Evolutionary conservation across 495 filamentous ascomycete species (phyloP).

Genomic region (Pyrenula aspistea): DNA sequence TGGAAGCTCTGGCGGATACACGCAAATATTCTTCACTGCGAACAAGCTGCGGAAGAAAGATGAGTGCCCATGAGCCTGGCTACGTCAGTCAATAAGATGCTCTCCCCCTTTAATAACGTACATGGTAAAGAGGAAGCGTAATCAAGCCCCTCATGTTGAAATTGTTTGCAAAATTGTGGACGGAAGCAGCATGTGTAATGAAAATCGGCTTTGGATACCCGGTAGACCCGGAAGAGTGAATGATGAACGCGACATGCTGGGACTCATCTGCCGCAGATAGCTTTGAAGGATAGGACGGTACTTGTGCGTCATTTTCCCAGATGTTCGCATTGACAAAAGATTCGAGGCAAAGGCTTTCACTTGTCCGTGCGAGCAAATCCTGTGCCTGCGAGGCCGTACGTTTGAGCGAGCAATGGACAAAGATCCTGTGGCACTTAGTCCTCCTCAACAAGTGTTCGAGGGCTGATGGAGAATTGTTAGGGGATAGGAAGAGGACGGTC

Average conservation of each 20-base stretch:
- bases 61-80: not conserved
- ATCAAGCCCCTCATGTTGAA: slow-evolving; percentile 30
- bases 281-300: not conserved
- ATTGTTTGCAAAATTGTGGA: slow-evolving; percentile 28
- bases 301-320: slow-evolving; percentile 1
- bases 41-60: not conserved
- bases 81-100: not conserved
- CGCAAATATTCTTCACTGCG: not conserved
- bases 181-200: slow-evolving; percentile 25
- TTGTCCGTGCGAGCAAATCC: not conserved
- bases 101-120: too few species aligned
- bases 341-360: slow-evolving; percentile 1
- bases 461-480: not conserved
- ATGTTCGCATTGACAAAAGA: slow-evolving; percentile 5
- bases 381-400: not conserved
- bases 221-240: slow-evolving; percentile 32
- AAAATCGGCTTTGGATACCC: slow-evolving; percentile 28
- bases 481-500: not conserved
- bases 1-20: not conserved
- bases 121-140: slow-evolving; percentile 39
- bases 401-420: slow-evolving; percentile 3
- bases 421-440: slow-evolving; percentile 2
- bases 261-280: slow-evolving; percentile 8
- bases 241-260: slow-evolving; percentile 18
- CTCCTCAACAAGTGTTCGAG: not conserved